A percentile compares a stretch with the other conserved stretches of the same genome.
Evolutionary conservation across 306 rosid genomes (phyloP).

Genomic region (Sicyos edulis): DNA sequence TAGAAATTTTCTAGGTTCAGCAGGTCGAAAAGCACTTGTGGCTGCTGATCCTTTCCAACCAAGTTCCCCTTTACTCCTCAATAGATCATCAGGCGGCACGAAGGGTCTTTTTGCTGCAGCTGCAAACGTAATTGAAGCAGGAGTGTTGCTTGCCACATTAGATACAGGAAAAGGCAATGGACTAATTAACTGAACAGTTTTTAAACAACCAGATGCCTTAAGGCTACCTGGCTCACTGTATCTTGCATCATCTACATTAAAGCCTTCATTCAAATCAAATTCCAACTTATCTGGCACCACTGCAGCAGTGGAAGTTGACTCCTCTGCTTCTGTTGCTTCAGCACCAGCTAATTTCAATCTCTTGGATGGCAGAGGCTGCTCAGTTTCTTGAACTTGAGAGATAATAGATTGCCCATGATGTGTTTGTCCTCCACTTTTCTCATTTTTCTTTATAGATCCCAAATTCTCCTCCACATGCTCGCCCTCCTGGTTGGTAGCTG

Average conservation of each 20-base stretch:
- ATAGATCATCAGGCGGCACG: conserved; percentile 52
- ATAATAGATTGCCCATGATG: conserved; percentile 23
- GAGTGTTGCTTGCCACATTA: conserved; percentile 35
- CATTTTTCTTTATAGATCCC: conserved; percentile 30
- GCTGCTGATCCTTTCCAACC: conserved; percentile 87
- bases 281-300: conserved; percentile 41
- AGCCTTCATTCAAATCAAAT: conserved; percentile 73
- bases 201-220: conserved; percentile 30
- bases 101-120: conserved; percentile 66
- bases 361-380: conserved; percentile 31
- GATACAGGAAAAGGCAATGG: conserved; percentile 47
- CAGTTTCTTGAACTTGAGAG: conserved; percentile 38
- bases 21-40: conserved; percentile 84
- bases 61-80: conserved; percentile 58
- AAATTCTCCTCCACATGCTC: conserved; percentile 40
- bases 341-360: conserved; percentile 30
- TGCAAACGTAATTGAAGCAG: conserved; percentile 55
- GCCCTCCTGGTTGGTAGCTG: conserved; percentile 23
- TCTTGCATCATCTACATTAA: conserved; percentile 54
- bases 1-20: conserved; percentile 60
- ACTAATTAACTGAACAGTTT: conserved; percentile 37
- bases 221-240: conserved; percentile 33
- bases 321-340: conserved; percentile 40
- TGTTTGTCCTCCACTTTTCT: conserved; percentile 28
- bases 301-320: conserved; percentile 56